A percentile compares a stretch with the other conserved stretches of the same genome.
phyloP scores from a whole-genome alignment of 108 stramenopile genomes.

The Nitzschia sp. region DNA sequence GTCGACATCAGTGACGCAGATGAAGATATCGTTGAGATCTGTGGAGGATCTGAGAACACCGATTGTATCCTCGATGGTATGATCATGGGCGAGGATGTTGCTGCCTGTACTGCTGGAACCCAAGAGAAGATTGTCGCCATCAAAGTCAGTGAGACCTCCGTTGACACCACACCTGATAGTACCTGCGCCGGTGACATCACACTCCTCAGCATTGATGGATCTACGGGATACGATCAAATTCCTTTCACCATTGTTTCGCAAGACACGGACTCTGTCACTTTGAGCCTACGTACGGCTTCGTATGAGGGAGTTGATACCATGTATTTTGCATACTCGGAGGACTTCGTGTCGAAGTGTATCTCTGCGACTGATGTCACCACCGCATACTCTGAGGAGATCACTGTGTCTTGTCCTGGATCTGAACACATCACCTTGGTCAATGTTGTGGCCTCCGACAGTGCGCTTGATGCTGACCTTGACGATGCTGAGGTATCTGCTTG shows the following conservation, averaged over 20 bases:
- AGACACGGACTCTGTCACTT: not conserved
- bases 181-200: not conserved
- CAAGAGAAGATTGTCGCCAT: not conserved
- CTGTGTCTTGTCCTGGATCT: not conserved
- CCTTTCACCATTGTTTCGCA: not conserved
- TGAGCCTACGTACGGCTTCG: not conserved
- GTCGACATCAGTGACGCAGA: not conserved
- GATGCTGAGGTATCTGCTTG: not conserved
- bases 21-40: not conserved
- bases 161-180: not conserved
- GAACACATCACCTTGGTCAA: not conserved
- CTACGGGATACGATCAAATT: not conserved
- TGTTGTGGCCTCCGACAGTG: not conserved
- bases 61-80: constrained; percentile 7
- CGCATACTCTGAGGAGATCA: not conserved
- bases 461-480: not conserved
- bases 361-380: not conserved
- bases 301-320: not conserved
- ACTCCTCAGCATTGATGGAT: not conserved
- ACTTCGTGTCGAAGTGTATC: not conserved
- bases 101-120: not conserved
- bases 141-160: not conserved
- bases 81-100: not conserved
- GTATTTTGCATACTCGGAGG: not conserved
- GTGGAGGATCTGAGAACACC: not conserved